These are phyloP conservation scores for Erodium moschatum DNA, from an alignment of 441 rosid species.

Conservation along the genomic window DNA sequence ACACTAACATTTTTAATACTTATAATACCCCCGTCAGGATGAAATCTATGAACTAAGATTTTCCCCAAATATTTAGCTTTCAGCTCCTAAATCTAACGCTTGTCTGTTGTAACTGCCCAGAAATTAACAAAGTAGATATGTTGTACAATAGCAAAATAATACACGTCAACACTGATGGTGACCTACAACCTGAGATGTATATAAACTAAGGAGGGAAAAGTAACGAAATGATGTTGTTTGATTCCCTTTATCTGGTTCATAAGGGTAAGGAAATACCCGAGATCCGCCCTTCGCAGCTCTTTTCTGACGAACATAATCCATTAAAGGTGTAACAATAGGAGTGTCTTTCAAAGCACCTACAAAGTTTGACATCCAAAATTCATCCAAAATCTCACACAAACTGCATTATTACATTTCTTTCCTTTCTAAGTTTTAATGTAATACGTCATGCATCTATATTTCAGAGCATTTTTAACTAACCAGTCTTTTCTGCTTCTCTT, in stretches of 20 bases:
- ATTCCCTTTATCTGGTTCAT: neutral
- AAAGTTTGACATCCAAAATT: conserved; percentile 13
- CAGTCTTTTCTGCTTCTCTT: conserved; percentile 72
- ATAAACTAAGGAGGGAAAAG: neutral
- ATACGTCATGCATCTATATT: neutral
- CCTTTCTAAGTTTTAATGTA: neutral
- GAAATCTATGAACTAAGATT: neutral
- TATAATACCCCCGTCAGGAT: neutral
- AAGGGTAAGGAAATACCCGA: conserved; percentile 35
- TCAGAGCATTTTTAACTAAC: conserved; percentile 29
- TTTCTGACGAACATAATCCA: conserved; percentile 76
- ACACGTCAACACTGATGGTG: neutral
- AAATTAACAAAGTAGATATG: neutral
- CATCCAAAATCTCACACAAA: neutral
- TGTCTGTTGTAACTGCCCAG: neutral
- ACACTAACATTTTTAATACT: neutral
- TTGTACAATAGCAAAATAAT: neutral
- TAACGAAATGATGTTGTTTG: neutral
- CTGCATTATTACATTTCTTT: neutral
- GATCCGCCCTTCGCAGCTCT: conserved; percentile 58
- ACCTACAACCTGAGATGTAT: neutral
- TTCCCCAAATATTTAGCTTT: neutral
- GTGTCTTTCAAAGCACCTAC: conserved; percentile 47
- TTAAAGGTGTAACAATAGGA: conserved; percentile 55
- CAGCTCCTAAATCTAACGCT: neutral